These are phyloP conservation scores for Crithidia thermophila DNA, from an alignment of 208 protist genomes.

Conservation along the genomic window DNA sequence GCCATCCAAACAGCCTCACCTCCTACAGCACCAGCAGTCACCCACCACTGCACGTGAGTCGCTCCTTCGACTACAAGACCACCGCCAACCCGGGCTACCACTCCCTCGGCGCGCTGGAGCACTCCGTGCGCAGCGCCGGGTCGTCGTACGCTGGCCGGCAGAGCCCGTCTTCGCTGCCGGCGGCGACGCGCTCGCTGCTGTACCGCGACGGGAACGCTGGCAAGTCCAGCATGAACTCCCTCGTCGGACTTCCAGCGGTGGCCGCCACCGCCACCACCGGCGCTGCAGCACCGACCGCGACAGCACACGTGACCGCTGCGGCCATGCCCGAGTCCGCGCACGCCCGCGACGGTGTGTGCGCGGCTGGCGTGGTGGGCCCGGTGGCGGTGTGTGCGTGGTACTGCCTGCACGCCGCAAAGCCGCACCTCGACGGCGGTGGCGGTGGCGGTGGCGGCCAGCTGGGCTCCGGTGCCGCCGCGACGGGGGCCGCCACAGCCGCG, in stretches of 20 bases:
- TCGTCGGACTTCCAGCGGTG: background rate
- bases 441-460: background rate
- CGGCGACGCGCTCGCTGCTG: slow-evolving; percentile 12
- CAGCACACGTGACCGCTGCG: too few relatives aligned
- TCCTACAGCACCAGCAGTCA: slow-evolving; percentile 24
- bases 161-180: background rate
- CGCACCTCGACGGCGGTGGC: slow-evolving; percentile 20
- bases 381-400: slow-evolving; percentile 43
- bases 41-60: slow-evolving; percentile 27
- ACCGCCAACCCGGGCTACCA: slow-evolving; percentile 29
- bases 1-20: slow-evolving; percentile 22
- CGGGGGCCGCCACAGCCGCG: background rate
- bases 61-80: slow-evolving; percentile 40
- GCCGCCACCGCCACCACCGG: slow-evolving; percentile 5
- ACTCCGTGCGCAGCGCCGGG: slow-evolving; percentile 21
- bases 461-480: background rate
- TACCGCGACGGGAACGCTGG: slow-evolving; percentile 1
- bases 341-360: too few relatives aligned
- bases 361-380: background rate
- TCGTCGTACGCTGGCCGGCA: slow-evolving; percentile 11
- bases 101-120: slow-evolving; percentile 24
- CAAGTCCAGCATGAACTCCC: slow-evolving; percentile 18
- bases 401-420: slow-evolving; percentile 41
- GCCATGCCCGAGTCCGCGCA: too few relatives aligned
- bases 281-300: slow-evolving; percentile 3